Evolutionary conservation across 2,329 filamentous ascomycete species (phyloP).

Genomic region (Exophiala xenobiotica): DNA sequence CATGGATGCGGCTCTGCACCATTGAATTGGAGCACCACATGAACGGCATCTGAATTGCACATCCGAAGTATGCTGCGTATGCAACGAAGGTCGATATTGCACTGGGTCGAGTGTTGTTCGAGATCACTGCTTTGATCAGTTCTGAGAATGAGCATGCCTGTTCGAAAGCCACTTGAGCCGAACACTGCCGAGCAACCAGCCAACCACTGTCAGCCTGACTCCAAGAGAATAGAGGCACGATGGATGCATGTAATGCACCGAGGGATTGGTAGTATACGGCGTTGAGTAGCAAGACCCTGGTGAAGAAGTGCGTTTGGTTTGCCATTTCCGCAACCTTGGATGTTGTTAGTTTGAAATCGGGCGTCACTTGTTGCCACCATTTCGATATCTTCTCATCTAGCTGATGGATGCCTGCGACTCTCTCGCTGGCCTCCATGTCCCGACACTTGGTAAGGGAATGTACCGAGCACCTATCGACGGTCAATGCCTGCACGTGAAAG

Average conservation of each 20-base stretch:
- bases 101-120: background rate
- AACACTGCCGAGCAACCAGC: slow-evolving; percentile 7
- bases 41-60: slow-evolving; percentile 7
- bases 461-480: slow-evolving; percentile 1
- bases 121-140: background rate
- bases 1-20: background rate
- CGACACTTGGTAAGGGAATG: background rate
- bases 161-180: slow-evolving; percentile 15
- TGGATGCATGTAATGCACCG: slow-evolving; percentile 13
- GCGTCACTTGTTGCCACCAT: background rate
- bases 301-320: background rate
- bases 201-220: slow-evolving; percentile 5
- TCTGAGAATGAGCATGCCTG: slow-evolving; percentile 12
- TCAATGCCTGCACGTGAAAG: background rate
- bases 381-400: background rate
- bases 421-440: background rate
- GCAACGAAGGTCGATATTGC: background rate
- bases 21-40: slow-evolving; percentile 5
- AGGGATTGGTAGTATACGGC: slow-evolving; percentile 12
- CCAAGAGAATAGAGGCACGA: slow-evolving; percentile 18
- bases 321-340: background rate
- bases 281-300: slow-evolving; percentile 9
- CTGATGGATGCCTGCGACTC: background rate
- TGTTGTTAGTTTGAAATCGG: slow-evolving; percentile 5
- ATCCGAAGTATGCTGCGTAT: slow-evolving; percentile 5